These are phyloP conservation scores for Coniferiporia sulphurascens DNA, from an alignment of 1,284 basidiomycete genomes.

Conservation along the genomic window DNA sequence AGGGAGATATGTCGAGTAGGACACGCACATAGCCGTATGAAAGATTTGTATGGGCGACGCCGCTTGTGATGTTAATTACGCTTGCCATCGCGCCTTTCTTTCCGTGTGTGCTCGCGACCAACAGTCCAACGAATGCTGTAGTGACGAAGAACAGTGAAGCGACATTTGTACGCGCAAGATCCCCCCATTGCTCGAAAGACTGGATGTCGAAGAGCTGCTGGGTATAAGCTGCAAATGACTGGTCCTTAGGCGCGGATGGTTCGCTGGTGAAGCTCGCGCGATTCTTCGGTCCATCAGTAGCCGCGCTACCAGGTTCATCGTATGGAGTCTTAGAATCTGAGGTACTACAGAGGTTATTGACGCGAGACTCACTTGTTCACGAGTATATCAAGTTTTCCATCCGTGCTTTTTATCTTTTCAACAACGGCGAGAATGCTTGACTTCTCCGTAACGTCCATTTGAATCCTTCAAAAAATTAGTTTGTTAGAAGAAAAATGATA, in stretches of 20 bases:
- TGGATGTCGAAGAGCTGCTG: constrained; percentile 24
- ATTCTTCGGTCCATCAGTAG: constrained; percentile 20
- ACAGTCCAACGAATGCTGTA: constrained; percentile 30
- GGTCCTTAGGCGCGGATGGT: constrained; percentile 11
- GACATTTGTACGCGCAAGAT: constrained; percentile 21
- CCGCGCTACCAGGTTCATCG: constrained; percentile 21
- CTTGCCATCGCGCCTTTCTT: constrained; percentile 21
- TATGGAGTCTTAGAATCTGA: neutral
- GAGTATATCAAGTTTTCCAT: constrained; percentile 29
- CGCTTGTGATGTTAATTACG: constrained; percentile 25
- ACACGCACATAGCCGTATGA: constrained; percentile 3
- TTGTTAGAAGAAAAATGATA: neutral
- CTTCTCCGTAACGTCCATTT: constrained; percentile 28
- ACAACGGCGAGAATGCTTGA: constrained; percentile 27
- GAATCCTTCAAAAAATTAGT: neutral
- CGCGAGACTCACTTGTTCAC: constrained; percentile 28
- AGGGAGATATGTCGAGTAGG: neutral
- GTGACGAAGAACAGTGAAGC: constrained; percentile 28
- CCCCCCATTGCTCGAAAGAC: constrained; percentile 23
- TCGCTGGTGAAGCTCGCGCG: constrained; percentile 17
- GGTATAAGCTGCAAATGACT: constrained; percentile 17
- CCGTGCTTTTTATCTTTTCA: constrained; percentile 22
- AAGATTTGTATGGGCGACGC: neutral
- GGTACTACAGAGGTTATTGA: neutral
- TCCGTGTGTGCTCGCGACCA: constrained; percentile 25